Percentiles rank a stretch among this genome's conserved stretches.
Conservation (phyloP, 768 basidiomycete genomes). For the Xerocomus potaroensis region DNA sequence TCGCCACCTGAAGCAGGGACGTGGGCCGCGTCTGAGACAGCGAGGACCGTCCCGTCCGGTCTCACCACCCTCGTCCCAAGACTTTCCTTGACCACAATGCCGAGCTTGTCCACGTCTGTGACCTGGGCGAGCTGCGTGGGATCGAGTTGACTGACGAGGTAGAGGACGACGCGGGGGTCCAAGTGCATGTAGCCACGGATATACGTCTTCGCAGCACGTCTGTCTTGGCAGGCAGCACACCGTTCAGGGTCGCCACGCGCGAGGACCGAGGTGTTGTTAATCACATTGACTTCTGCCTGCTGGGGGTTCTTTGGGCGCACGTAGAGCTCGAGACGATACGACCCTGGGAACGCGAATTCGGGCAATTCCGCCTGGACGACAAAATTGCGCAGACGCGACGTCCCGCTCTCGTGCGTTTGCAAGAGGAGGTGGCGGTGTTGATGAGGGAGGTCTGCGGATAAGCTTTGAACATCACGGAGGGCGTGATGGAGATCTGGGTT, state of each 20-base stretch:
- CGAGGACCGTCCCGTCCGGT: conserved; percentile 9
- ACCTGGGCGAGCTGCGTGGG: not conserved
- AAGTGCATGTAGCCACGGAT: conserved; percentile 15
- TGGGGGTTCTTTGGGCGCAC: not conserved
- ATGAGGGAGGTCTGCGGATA: too few species aligned
- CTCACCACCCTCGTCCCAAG: not conserved
- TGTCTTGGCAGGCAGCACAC: conserved; percentile 9
- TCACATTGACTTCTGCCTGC: too few species aligned
- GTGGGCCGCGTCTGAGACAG: not conserved
- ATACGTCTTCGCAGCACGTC: conserved; percentile 7
- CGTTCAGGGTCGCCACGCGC: conserved; percentile 3
- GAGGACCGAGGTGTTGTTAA: conserved; percentile 16
- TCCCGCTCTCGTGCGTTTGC: not conserved
- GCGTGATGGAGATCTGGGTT: not conserved
- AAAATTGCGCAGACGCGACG: conserved; percentile 6
- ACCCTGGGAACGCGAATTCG: conserved; percentile 17
- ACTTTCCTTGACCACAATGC: not conserved
- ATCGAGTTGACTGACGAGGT: conserved; percentile 1
- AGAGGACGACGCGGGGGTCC: conserved; percentile 12
- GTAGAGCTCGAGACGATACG: conserved; percentile 17
- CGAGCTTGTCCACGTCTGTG: not conserved
- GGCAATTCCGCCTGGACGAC: conserved; percentile 1
- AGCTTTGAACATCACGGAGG: not conserved
- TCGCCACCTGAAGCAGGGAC: not conserved
- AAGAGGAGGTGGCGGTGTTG: not conserved